Evolutionary conservation across 2,329 filamentous ascomycete species (phyloP).

Genomic region (Sarocladium kiliense): DNA sequence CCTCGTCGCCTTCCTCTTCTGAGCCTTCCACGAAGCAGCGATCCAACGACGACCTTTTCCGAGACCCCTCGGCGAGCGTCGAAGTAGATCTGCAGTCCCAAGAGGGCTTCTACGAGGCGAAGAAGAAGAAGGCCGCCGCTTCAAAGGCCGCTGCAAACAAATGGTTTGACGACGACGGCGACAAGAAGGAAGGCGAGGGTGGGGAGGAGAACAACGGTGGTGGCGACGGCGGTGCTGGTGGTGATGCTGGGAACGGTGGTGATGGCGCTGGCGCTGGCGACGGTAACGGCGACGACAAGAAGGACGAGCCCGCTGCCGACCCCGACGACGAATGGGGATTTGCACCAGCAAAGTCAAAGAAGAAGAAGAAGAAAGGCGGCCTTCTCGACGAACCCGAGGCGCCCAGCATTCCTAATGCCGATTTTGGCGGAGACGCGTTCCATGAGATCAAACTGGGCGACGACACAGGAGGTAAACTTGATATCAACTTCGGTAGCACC

Average conservation of each 20-base stretch:
- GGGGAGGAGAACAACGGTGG: slow-evolving; percentile 14
- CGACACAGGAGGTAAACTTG: slow-evolving; percentile 51
- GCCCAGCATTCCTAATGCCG: slow-evolving; percentile 23
- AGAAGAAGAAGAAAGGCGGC: slow-evolving; percentile 30
- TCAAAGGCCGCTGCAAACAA: slow-evolving; percentile 14
- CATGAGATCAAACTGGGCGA: slow-evolving; percentile 63
- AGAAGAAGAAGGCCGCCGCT: slow-evolving; percentile 52
- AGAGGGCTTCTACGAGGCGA: slow-evolving; percentile 48
- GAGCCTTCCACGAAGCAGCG: background rate
- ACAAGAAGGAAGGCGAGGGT: slow-evolving; percentile 22
- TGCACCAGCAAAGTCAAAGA: slow-evolving; percentile 28
- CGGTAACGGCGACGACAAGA: slow-evolving; percentile 30
- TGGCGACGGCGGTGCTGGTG: slow-evolving; percentile 13
- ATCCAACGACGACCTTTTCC: slow-evolving; percentile 30
- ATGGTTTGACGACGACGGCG: slow-evolving; percentile 16
- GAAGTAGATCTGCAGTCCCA: slow-evolving; percentile 54
- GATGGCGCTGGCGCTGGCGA: slow-evolving; percentile 20
- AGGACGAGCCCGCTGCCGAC: slow-evolving; percentile 30
- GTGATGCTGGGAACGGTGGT: slow-evolving; percentile 14
- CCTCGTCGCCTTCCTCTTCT: background rate
- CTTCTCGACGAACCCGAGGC: slow-evolving; percentile 18
- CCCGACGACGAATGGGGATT: slow-evolving; percentile 29
- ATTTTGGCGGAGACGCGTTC: slow-evolving; percentile 48
- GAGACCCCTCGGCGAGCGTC: slow-evolving; percentile 38
- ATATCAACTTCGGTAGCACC: slow-evolving; percentile 47